Evolutionary conservation across 257 asterid genomes (phyloP), one percentile per base, ranked within the genome.

Genomic region (Henckelia pumila): DNA sequence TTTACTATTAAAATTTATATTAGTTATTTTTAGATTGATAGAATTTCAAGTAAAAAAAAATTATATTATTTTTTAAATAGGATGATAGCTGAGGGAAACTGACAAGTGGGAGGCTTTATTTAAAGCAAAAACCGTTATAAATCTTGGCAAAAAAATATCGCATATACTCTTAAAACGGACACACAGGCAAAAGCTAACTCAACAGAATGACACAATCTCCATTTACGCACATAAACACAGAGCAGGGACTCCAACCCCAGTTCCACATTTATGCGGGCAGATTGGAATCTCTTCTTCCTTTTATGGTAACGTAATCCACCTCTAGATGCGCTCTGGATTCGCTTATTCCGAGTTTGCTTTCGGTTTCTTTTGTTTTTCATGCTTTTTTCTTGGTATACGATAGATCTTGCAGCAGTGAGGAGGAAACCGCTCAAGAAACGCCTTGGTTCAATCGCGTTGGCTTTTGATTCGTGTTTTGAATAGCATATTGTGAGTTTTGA

Each of bases 321-420:
- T 66, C 55, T 63, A 73, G 70, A 53, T 40, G 13, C 14, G 5
- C 47, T 35, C 23, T 47, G 33, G 26, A 23, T 21, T 49, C 57
- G 64, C 67, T 63, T 0, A 70, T 67, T 63, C 63, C 11, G 60
- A 40, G 50, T 40, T 47, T 47, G 16, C 44, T 35, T 30, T 30
- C 24, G n/a, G 30, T 53, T 50, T 1, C 4, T 13, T 29, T 60
- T 59, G 44, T 56, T 1, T 56, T 73, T 61, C 55, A 40, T 40
- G 19, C 8, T 64, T 19, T 52, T 40, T 10, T 16, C 35, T 26
- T 26, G 55, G 20, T 14, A 1, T 47, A 47, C 5, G 21, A 47
- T 44, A 67, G 80, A 80, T 80, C 82, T 80, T 72, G 85, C 70
- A 64, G 68, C 75, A 58, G 70, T 59, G 20, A 63, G 68, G 58